phyloP scores from a whole-genome alignment of 176 grass and related monocot species.

The Hyparrhenia diplandra region DNA sequence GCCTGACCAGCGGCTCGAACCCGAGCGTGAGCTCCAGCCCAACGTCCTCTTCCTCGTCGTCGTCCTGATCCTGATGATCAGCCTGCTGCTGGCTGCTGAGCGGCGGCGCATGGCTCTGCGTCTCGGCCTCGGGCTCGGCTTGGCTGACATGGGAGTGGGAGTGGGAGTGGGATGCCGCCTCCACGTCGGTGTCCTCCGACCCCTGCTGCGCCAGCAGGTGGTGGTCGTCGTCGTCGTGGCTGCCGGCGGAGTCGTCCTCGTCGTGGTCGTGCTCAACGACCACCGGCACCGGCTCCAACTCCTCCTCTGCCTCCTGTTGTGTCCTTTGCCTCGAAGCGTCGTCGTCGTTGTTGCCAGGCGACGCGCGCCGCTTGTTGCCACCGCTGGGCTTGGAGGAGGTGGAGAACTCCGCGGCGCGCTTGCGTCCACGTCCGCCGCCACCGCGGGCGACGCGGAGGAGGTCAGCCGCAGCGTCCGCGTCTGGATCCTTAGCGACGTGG shows the following conservation, averaged over 20 bases:
- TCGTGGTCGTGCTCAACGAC: slow-evolving; percentile 6
- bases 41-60: background rate
- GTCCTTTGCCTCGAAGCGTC: background rate
- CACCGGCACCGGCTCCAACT: background rate
- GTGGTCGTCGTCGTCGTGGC: slow-evolving; percentile 18
- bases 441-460: slow-evolving; percentile 26
- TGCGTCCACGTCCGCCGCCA: slow-evolving; percentile 31
- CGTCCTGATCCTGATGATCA: background rate
- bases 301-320: background rate
- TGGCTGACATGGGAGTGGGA: slow-evolving; percentile 66
- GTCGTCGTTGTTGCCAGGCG: background rate
- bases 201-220: background rate
- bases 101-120: background rate
- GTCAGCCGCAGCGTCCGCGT: background rate
- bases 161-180: background rate
- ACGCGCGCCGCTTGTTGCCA: background rate
- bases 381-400: background rate
- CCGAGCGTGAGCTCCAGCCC: slow-evolving; percentile 57
- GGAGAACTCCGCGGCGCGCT: slow-evolving; percentile 30
- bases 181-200: slow-evolving; percentile 41
- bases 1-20: background rate
- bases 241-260: slow-evolving; percentile 40
- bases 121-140: slow-evolving; percentile 23
- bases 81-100: background rate
- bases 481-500: slow-evolving; percentile 36